phyloP scores from a whole-genome alignment of 805 yeast species.

The Candida incommunis region DNA sequence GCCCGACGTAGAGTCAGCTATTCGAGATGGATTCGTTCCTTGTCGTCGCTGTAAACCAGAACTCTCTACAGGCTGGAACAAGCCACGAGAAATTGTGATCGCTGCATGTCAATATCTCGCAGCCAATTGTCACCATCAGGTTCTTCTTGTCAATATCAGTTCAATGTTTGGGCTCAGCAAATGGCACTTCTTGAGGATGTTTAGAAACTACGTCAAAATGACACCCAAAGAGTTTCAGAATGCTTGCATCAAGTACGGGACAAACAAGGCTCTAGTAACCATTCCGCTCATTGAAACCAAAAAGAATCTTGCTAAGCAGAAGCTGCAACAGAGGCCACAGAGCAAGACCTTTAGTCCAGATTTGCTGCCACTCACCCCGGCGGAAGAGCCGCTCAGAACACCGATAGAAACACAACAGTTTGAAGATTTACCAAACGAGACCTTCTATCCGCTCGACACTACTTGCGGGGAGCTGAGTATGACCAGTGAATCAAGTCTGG shows the following conservation, averaged over 20 bases:
- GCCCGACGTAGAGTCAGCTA: neutral
- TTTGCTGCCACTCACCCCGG: too few species aligned
- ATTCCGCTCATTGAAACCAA: neutral
- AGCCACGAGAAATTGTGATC: conserved; percentile 1
- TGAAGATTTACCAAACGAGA: too few species aligned
- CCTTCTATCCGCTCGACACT: too few species aligned
- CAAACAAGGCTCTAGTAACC: neutral
- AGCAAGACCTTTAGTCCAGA: too few species aligned
- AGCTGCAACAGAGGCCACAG: too few species aligned
- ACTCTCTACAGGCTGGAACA: conserved; percentile 1
- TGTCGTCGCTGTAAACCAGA: neutral
- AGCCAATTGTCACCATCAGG: neutral
- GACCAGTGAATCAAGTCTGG: too few species aligned
- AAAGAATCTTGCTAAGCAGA: neutral
- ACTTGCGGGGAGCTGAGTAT: too few species aligned
- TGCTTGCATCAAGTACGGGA: neutral
- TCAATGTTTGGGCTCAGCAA: conserved; percentile 2
- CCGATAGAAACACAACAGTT: too few species aligned
- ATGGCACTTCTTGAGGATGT: conserved; percentile 3
- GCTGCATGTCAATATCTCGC: conserved; percentile 1
- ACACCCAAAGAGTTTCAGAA: conserved; percentile 3
- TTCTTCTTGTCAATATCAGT: conserved; percentile 1
- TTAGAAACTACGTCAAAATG: conserved; percentile 1
- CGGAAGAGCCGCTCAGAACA: too few species aligned
- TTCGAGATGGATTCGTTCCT: neutral